Base-by-base conservation (phyloP, 768 basidiomycete genomes). In the Phylloporus arenicola region DNA sequence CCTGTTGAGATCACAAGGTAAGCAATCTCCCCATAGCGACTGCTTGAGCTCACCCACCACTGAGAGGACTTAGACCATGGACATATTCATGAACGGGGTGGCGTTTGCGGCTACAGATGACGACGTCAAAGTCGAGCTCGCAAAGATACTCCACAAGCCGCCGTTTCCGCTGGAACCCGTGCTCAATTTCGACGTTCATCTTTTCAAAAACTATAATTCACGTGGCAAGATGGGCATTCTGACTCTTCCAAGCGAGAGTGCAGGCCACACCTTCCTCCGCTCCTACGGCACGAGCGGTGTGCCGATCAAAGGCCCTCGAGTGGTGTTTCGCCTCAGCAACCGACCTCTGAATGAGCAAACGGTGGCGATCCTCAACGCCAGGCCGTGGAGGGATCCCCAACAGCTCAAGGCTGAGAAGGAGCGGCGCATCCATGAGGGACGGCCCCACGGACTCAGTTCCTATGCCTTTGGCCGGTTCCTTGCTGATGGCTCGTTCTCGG, bases 401-500 rank as follows among this genome's bases (percentile, higher is more conserved):
- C 46, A 33, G 16, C 50, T 71, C 24, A 47, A 25, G 45, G 31
- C 30, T 16, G 63, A 68, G 46, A 64, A 49, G 44, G 64, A 65
- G 52, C 43, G 12, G 24, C 58, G 63, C 41, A 53, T 62, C 3
- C 48, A 12, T 5, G 45, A 61, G 19, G 64, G 68, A 0, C 59
- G 34, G 34, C 57, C 64, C 2, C 63, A 58, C 31, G 17, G 13
- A 1, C 64, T 72, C 27, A 37, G 33, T 4, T 54, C 54, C 9
- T 72, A 60, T 30, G 61, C 62, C 7, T 72, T 72, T 44, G 72
- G 72, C 1, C 72, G 63, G 12, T 69, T 73, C 44, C 66, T 64
- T 33, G 6, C 42, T 8, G 69, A 74, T 29, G 67, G 64, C 1
- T 53, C 61, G 2, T 73, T 73, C 51, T 67, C 70, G 17, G 52